Evolutionary conservation across 192 early-diverging fungal species (phyloP).

Genomic region (Coemansia sp.): DNA sequence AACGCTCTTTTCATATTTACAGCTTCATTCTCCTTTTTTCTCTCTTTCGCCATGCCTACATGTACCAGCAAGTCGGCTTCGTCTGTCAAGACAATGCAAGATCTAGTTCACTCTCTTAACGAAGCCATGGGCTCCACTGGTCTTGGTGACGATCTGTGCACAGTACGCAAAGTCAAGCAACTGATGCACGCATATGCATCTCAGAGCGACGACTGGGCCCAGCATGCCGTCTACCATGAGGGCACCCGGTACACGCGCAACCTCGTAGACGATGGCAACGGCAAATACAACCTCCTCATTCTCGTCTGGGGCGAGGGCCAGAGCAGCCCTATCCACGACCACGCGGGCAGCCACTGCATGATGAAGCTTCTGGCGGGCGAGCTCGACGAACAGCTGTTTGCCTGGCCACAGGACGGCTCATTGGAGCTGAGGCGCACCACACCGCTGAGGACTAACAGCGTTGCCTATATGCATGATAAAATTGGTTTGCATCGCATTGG

Average conservation of each 20-base stretch:
- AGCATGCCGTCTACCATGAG: constrained; percentile 73
- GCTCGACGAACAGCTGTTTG: constrained; percentile 73
- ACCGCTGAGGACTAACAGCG: constrained; percentile 57
- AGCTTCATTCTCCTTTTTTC: not conserved
- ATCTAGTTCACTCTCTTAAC: constrained; percentile 37
- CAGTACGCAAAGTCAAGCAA: constrained; percentile 30
- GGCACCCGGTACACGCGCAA: constrained; percentile 79
- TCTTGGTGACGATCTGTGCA: constrained; percentile 26
- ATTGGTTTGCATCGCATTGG: constrained; percentile 83
- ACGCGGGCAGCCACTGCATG: constrained; percentile 84
- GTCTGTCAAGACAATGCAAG: constrained; percentile 34
- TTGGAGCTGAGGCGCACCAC: constrained; percentile 51
- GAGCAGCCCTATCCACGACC: constrained; percentile 86
- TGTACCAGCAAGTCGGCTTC: not conserved
- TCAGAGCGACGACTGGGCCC: constrained; percentile 68
- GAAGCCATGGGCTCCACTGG: constrained; percentile 31
- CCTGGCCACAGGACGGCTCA: constrained; percentile 60
- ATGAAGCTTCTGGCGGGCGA: constrained; percentile 88
- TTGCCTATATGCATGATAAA: constrained; percentile 88
- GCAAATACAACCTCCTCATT: constrained; percentile 89
- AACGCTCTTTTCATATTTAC: not conserved
- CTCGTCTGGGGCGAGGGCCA: constrained; percentile 78
- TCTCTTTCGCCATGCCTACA: not conserved
- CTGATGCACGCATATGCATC: constrained; percentile 70
- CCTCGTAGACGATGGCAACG: constrained; percentile 86